Evolutionary conservation across 148 eudicot genomes (phyloP).

Genomic region (Nyssa sinensis): DNA sequence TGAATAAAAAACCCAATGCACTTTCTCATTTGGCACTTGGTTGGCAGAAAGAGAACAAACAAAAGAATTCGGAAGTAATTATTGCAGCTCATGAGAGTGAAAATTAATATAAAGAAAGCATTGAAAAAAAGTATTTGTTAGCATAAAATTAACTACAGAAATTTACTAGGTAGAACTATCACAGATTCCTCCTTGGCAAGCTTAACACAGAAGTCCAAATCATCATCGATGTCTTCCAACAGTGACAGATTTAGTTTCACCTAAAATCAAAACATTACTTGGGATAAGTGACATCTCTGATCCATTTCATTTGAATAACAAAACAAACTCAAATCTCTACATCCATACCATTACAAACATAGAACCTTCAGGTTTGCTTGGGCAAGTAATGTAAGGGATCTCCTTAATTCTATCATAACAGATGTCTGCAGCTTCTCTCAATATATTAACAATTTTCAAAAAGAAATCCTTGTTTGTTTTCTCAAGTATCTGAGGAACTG

Average conservation of each 20-base stretch:
- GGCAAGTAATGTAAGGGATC: slow-evolving; percentile 41
- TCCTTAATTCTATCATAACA: slow-evolving; percentile 30
- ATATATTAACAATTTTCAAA: slow-evolving; percentile 21
- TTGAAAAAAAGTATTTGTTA: not conserved
- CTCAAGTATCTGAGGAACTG: slow-evolving; percentile 42
- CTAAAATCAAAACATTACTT: slow-evolving; percentile 20
- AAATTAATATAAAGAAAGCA: not conserved
- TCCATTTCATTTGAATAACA: not conserved
- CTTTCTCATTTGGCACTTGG: slow-evolving; percentile 32
- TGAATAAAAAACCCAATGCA: too few relatives aligned
- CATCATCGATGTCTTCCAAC: slow-evolving; percentile 43
- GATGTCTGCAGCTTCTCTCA: slow-evolving; percentile 35
- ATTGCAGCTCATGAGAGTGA: not conserved
- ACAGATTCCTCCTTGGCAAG: slow-evolving; percentile 53
- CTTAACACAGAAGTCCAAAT: slow-evolving; percentile 40
- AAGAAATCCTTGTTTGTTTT: slow-evolving; percentile 33
- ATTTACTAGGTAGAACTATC: slow-evolving; percentile 41
- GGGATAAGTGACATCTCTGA: not conserved
- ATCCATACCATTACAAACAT: slow-evolving; percentile 47
- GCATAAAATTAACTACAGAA: not conserved
- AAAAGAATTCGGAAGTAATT: not conserved
- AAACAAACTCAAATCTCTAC: not conserved
- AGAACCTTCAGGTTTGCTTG: slow-evolving; percentile 50
- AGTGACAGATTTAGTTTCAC: slow-evolving; percentile 31
- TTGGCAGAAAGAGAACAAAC: not conserved